These are phyloP conservation scores for Aspergillus sp. DNA, from an alignment of 2,329 filamentous ascomycete species.

Conservation along the genomic window DNA sequence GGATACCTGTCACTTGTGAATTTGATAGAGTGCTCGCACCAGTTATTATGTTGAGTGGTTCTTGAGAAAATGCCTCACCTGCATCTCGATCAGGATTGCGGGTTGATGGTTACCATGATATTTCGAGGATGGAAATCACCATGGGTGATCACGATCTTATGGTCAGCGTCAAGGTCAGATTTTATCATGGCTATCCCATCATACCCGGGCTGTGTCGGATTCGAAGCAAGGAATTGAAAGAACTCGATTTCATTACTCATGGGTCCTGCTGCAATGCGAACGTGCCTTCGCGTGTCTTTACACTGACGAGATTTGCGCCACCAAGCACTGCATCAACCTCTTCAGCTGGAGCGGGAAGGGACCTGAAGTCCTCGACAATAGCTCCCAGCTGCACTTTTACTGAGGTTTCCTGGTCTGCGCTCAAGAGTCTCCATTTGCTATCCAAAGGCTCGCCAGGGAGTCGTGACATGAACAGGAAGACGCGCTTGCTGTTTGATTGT, in stretches of 20 bases:
- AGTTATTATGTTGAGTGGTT: not conserved
- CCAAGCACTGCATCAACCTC: conserved; percentile 9
- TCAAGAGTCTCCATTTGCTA: conserved; percentile 6
- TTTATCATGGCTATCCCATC: conserved; percentile 7
- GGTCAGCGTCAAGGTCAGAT: conserved; percentile 5
- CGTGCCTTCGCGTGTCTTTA: conserved; percentile 10
- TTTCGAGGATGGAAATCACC: conserved; percentile 7
- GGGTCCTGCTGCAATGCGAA: conserved; percentile 7
- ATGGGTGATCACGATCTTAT: conserved; percentile 5
- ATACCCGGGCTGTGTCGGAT: conserved; percentile 3
- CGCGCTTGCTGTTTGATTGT: conserved; percentile 1
- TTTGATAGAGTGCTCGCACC: conserved; percentile 2
- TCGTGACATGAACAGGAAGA: conserved; percentile 10
- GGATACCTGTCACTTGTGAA: conserved; percentile 4
- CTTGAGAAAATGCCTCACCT: not conserved
- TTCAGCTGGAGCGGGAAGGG: conserved; percentile 4
- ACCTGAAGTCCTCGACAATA: conserved; percentile 9
- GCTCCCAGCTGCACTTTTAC: conserved; percentile 8
- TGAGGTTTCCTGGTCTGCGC: conserved; percentile 6
- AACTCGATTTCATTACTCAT: conserved; percentile 9
- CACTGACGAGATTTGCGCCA: conserved; percentile 9
- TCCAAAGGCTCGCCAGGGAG: conserved; percentile 9
- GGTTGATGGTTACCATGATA: conserved; percentile 5
- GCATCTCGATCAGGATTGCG: conserved; percentile 2
- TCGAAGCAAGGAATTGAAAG: conserved; percentile 8